phyloP scores from a whole-genome alignment of 148 eudicot genomes.

The Rhododendron ferrugineum region DNA sequence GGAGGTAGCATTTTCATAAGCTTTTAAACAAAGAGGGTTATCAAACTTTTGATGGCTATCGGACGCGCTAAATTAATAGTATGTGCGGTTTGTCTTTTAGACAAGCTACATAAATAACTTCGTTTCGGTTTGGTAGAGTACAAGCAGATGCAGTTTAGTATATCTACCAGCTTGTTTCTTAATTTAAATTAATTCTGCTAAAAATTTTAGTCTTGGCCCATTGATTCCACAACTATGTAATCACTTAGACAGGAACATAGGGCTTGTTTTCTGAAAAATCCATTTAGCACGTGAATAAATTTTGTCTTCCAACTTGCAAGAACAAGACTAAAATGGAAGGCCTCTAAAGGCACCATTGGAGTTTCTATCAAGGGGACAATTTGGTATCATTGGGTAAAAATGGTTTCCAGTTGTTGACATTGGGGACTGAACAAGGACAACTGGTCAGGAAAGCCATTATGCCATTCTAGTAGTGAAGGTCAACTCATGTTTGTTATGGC shows the following conservation, averaged over 20 bases:
- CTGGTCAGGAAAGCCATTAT: background rate
- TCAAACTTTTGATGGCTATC: background rate
- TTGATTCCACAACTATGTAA: background rate
- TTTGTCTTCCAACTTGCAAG: background rate
- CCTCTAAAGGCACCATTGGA: background rate
- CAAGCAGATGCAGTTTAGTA: background rate
- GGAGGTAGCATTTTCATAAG: background rate
- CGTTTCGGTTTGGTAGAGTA: background rate
- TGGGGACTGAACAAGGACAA: background rate
- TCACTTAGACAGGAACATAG: background rate
- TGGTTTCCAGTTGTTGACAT: background rate
- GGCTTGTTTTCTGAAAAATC: background rate
- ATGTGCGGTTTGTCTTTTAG: background rate
- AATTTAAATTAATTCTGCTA: background rate
- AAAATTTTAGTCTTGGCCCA: background rate
- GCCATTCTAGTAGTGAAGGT: background rate
- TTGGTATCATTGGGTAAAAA: slow-evolving; percentile 1
- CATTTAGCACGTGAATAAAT: background rate
- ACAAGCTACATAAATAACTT: background rate
- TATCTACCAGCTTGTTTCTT: background rate
- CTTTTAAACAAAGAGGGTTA: background rate
- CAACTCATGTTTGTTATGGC: background rate
- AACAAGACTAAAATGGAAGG: background rate
- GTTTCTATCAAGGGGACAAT: background rate
- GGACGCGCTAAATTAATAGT: background rate